Evolutionary conservation across 768 basidiomycete genomes (phyloP).

Genomic region (Pleurotus platypus): DNA sequence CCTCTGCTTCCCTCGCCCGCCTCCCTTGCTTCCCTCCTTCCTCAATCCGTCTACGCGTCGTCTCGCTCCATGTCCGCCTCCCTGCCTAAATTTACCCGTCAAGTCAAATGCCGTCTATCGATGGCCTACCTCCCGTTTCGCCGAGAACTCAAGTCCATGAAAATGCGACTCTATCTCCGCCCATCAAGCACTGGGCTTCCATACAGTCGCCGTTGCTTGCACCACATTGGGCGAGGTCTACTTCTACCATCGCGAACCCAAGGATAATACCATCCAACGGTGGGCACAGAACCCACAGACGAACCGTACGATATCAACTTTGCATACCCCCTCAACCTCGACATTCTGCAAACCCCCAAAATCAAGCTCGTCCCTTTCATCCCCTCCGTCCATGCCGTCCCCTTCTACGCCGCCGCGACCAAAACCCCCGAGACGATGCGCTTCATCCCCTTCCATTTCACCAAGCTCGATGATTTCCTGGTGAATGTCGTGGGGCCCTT

Average conservation of each 20-base stretch:
- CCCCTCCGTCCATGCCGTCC: conserved; percentile 26
- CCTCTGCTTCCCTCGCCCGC: no score
- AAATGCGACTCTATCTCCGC: no score
- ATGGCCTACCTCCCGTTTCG: no score
- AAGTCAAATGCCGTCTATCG: no score
- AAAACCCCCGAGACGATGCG: conserved; percentile 27
- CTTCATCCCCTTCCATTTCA: conserved; percentile 38
- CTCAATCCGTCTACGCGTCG: no score
- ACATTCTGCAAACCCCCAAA: conserved; percentile 31
- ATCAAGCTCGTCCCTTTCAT: conserved; percentile 43
- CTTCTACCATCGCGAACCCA: conserved; percentile 47
- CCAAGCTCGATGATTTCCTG: conserved; percentile 24
- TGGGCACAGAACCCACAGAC: background rate
- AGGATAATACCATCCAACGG: conserved; percentile 38
- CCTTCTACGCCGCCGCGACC: conserved; percentile 17
- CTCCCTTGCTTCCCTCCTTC: no score
- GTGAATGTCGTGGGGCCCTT: conserved; percentile 18
- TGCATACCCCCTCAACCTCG: conserved; percentile 33
- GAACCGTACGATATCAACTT: conserved; percentile 36
- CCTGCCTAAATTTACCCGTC: no score
- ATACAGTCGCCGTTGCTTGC: conserved; percentile 53
- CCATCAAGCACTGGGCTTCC: no score
- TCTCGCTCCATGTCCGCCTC: no score
- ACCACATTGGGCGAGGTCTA: conserved; percentile 43
- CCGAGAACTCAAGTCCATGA: no score